Evolutionary conservation across 768 basidiomycete genomes (phyloP), one percentile per base, ranked within the genome.

Genomic region (Hygrophoropsis aurantiaca): DNA sequence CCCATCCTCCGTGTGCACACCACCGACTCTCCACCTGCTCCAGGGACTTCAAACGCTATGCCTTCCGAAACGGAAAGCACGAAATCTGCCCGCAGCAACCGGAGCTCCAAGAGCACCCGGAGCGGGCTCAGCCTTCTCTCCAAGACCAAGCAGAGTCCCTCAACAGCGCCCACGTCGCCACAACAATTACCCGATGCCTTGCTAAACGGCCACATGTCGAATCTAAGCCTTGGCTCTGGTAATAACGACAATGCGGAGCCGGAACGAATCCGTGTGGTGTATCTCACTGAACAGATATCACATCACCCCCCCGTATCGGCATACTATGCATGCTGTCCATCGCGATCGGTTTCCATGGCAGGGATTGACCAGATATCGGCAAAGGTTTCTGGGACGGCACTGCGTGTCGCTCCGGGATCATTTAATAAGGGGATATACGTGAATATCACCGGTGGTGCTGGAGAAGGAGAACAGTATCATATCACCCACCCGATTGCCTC

Each of bases 301-400:
- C 97, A 99, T 68, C 97, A 99, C 59, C 97, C 97, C 0, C 97
- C 97, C 3, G 81, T 97, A 24, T 95, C 92, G 1, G 84, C 88
- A 1, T 95, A 84, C 60, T 84, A 82, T 52, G 90, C 87, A 6
- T 52, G 71, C 4, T 94, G 90, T 64, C 91, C 94, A 0, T 70
- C 80, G 34, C 80, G 83, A 20, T 79, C 80, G 24, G 60, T 94
- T 34, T 84, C 88, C 52, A 74, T 89, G 62, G 69, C 68, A 15
- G 95, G 94, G 4, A 74, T 93, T 47, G 95, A 99, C 70, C 95
- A 99, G 69, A 94, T 99, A 54, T 77, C 85, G 1, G 97, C 94
- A 13, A 90, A 87, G 64, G 85, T 97, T 1, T 89, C 91, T 10
- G 92, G 93, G 15, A 93, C 93, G 34, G 79, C 86, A 4, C 67